Conservation (phyloP, 345 rosid genomes). For the Brassica napus region DNA sequence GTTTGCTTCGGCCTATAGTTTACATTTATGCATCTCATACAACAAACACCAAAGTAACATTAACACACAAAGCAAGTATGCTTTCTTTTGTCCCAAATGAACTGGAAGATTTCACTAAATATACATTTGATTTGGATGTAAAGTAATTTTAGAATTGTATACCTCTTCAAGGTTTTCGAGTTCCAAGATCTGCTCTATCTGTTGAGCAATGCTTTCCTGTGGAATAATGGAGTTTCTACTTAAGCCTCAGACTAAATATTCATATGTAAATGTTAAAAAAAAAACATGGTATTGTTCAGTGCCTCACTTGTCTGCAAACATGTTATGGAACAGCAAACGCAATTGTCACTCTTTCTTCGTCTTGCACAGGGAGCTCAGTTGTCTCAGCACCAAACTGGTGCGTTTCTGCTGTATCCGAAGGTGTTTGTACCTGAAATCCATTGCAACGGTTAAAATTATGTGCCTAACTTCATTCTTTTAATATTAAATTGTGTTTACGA, state of each 20-base stretch:
- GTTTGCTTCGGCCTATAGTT: no score
- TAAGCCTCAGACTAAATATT: neutral
- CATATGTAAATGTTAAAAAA: neutral
- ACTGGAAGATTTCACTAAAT: neutral
- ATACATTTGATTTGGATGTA: neutral
- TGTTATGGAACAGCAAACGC: constrained; percentile 75
- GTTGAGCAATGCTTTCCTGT: constrained; percentile 78
- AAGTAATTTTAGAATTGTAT: neutral
- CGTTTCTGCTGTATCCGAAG: constrained; percentile 81
- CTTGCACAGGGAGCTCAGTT: constrained; percentile 85
- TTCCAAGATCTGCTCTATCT: constrained; percentile 87
- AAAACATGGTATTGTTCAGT: constrained; percentile 65
- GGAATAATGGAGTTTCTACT: neutral
- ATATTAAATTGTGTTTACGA: neutral
- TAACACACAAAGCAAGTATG: neutral
- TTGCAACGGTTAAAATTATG: neutral
- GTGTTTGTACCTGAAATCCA: constrained; percentile 69
- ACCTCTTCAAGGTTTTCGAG: constrained; percentile 97
- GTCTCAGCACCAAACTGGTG: constrained; percentile 94
- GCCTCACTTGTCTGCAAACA: constrained; percentile 75
- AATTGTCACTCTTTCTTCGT: constrained; percentile 87
- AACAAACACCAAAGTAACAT: no score
- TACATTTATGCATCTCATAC: no score
- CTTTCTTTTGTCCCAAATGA: neutral
- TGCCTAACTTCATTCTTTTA: neutral